phyloP scores from a whole-genome alignment of 2,329 filamentous ascomycete species.

The Xylaria sp. region DNA sequence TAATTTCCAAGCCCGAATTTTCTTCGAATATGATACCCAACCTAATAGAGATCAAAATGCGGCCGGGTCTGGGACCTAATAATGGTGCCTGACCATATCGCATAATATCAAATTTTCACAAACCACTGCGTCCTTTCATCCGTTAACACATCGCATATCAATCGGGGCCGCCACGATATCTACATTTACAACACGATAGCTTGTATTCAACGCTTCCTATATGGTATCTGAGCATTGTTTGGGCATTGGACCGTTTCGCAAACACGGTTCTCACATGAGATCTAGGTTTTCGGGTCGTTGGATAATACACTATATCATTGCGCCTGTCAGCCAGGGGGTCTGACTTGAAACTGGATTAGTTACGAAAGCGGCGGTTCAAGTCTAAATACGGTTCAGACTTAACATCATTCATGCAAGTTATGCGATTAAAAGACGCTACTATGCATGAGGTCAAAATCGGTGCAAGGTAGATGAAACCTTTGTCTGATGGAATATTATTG shows the following conservation, averaged over 20 bases:
- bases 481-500: background rate
- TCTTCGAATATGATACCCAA: conserved; percentile 29
- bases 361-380: background rate
- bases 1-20: conserved; percentile 2
- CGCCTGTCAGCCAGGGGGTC: background rate
- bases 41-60: conserved; percentile 15
- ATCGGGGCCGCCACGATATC: background rate
- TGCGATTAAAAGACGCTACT: background rate
- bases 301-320: background rate
- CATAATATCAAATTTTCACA: conserved; percentile 1
- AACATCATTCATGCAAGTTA: background rate
- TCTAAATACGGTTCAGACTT: background rate
- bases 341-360: background rate
- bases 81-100: background rate
- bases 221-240: background rate
- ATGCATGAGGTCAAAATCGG: background rate
- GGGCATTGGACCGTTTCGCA: background rate
- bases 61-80: background rate
- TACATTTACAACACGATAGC: background rate
- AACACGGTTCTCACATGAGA: background rate
- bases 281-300: background rate
- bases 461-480: background rate
- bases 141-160: background rate
- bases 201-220: background rate
- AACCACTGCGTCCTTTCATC: background rate